phyloP scores from a whole-genome alignment of 2,329 filamentous ascomycete genomes.

The Epichloe uncinata region DNA sequence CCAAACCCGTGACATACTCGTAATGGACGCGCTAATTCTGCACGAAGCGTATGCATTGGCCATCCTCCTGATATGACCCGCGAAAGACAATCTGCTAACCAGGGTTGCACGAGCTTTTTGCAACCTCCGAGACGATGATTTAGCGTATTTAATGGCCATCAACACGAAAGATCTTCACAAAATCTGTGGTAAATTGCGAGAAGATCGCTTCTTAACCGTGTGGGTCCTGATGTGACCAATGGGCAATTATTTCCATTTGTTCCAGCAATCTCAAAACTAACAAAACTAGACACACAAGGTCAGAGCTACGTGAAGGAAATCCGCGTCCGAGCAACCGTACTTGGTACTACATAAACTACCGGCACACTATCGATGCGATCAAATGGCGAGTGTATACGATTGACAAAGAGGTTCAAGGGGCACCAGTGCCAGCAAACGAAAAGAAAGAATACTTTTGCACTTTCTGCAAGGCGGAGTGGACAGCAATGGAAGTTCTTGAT shows the following conservation, averaged over 20 bases:
- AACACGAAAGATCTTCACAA: slow-evolving; percentile 88
- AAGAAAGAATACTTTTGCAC: slow-evolving; percentile 85
- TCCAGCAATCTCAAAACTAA: slow-evolving; percentile 22
- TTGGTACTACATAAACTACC: slow-evolving; percentile 96
- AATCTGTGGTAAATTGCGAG: slow-evolving; percentile 69
- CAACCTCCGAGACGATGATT: slow-evolving; percentile 75
- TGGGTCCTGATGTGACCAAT: slow-evolving; percentile 29
- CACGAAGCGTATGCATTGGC: slow-evolving; percentile 55
- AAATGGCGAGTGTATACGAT: slow-evolving; percentile 88
- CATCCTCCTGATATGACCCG: slow-evolving; percentile 1
- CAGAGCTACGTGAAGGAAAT: slow-evolving; percentile 68
- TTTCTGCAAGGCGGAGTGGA: slow-evolving; percentile 75
- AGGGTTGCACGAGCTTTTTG: slow-evolving; percentile 24
- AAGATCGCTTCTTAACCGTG: slow-evolving; percentile 76
- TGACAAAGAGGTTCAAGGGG: slow-evolving; percentile 76
- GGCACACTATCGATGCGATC: slow-evolving; percentile 86
- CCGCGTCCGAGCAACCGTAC: slow-evolving; percentile 73
- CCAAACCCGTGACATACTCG: slow-evolving; percentile 68
- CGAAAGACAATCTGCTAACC: not conserved
- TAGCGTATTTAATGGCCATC: slow-evolving; percentile 76
- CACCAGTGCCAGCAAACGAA: slow-evolving; percentile 67
- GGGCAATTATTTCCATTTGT: not conserved
- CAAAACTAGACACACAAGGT: slow-evolving; percentile 43
- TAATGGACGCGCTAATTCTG: slow-evolving; percentile 74
- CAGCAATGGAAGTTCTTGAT: slow-evolving; percentile 78